Evolutionary conservation across 176 grass and related monocot species (phyloP).

Genomic region (Avena eriantha): DNA sequence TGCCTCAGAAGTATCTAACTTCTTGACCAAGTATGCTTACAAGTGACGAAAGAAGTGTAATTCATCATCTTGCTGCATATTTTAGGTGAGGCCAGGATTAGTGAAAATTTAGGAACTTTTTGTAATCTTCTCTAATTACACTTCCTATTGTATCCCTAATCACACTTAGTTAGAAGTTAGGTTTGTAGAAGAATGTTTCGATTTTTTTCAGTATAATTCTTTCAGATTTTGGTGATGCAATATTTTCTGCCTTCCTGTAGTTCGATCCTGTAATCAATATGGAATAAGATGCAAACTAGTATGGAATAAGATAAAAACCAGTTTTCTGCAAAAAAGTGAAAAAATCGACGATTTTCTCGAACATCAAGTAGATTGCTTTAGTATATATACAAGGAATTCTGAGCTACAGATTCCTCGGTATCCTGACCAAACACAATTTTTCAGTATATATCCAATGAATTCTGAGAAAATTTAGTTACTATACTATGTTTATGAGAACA

Average conservation of each 20-base stretch:
- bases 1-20: conserved; percentile 67
- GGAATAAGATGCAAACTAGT: neutral
- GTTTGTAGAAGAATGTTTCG: conserved; percentile 9
- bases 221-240: conserved; percentile 20
- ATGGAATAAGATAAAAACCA: neutral
- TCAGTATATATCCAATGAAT: neutral
- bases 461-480: neutral
- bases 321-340: neutral
- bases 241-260: conserved; percentile 27
- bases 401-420: neutral
- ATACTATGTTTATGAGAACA: neutral
- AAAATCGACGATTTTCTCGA: neutral
- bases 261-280: conserved; percentile 26
- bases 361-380: neutral
- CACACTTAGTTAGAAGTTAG: conserved; percentile 33
- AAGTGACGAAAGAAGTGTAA: conserved; percentile 43
- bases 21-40: conserved; percentile 69
- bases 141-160: neutral
- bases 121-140: conserved; percentile 25
- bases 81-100: conserved; percentile 25
- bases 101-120: neutral
- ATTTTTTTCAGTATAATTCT: neutral
- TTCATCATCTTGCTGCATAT: conserved; percentile 23
- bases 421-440: neutral
- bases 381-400: neutral